Conservation (phyloP, 2,329 filamentous ascomycete species). For the Fusarium sp. region DNA sequence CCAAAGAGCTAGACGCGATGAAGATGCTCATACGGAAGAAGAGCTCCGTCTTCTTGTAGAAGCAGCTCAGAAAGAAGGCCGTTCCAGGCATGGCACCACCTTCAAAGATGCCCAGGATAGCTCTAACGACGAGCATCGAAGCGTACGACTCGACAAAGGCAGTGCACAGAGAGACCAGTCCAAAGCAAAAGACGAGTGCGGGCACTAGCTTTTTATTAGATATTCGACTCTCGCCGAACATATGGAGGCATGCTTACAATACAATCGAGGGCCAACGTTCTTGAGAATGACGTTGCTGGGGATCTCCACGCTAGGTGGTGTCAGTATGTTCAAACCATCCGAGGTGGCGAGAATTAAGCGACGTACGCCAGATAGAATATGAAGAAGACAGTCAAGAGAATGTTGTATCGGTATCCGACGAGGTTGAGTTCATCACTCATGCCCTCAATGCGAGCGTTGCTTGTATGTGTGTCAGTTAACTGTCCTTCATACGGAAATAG, state of each 20-base stretch:
- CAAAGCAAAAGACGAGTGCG: background rate
- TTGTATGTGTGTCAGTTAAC: background rate
- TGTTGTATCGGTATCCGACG: background rate
- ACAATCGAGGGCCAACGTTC: background rate
- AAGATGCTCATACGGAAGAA: background rate
- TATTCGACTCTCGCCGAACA: rapidly evolving
- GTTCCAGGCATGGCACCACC: background rate
- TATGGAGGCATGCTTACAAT: background rate
- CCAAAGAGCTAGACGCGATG: background rate
- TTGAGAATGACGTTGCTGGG: background rate
- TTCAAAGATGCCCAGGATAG: background rate
- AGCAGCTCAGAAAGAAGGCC: background rate
- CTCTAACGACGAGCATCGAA: background rate
- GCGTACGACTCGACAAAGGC: background rate
- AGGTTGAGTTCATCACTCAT: background rate
- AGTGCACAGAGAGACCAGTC: background rate
- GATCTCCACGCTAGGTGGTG: background rate
- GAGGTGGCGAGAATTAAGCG: background rate
- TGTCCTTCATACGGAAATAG: background rate
- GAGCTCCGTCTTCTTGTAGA: background rate
- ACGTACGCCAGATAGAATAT: background rate
- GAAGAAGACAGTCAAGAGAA: background rate
- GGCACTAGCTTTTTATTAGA: background rate
- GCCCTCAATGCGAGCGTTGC: background rate
- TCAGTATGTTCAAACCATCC: background rate